These are phyloP conservation scores for Nannochloropsis oceanica DNA, from an alignment of 108 stramenopile genomes.

Conservation along the genomic window DNA sequence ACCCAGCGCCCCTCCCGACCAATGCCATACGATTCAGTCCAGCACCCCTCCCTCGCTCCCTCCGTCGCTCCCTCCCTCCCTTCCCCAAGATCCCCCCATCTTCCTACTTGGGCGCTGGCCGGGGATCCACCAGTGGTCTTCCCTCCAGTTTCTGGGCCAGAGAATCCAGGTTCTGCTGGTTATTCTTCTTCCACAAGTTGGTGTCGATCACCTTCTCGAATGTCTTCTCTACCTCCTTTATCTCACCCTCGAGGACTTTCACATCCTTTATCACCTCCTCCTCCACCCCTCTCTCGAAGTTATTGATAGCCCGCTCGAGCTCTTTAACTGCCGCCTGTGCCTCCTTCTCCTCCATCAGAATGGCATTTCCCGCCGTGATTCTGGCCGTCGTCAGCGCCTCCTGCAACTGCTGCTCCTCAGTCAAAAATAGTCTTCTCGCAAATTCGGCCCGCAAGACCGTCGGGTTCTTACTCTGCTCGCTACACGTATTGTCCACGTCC, in stretches of 20 bases:
- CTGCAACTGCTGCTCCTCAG: slow-evolving; percentile 44
- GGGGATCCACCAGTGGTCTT: not conserved
- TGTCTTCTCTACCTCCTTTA: slow-evolving; percentile 29
- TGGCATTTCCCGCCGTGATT: slow-evolving; percentile 45
- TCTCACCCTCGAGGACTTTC: slow-evolving; percentile 55
- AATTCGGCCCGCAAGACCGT: slow-evolving; percentile 28
- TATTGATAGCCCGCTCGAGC: slow-evolving; percentile 49
- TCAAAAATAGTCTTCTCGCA: slow-evolving; percentile 18
- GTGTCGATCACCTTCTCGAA: slow-evolving; percentile 16
- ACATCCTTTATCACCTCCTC: slow-evolving; percentile 53
- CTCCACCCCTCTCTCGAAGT: slow-evolving; percentile 39
- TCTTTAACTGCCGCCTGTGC: slow-evolving; percentile 52
- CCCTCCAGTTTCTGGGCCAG: not conserved
- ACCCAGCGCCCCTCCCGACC: no score
- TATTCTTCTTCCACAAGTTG: not conserved
- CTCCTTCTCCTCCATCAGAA: slow-evolving; percentile 38
- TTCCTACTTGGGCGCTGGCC: not conserved
- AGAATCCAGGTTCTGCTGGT: not conserved
- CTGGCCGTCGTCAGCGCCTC: slow-evolving; percentile 57
- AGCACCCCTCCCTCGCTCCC: not conserved
- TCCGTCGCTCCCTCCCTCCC: not conserved
- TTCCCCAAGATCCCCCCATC: not conserved
- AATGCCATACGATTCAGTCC: not conserved
- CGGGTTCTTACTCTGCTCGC: not conserved
- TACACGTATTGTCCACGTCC: slow-evolving; percentile 32